Conservation (phyloP, 2,329 filamentous ascomycete species). For the Diplodia scrobiculata region DNA sequence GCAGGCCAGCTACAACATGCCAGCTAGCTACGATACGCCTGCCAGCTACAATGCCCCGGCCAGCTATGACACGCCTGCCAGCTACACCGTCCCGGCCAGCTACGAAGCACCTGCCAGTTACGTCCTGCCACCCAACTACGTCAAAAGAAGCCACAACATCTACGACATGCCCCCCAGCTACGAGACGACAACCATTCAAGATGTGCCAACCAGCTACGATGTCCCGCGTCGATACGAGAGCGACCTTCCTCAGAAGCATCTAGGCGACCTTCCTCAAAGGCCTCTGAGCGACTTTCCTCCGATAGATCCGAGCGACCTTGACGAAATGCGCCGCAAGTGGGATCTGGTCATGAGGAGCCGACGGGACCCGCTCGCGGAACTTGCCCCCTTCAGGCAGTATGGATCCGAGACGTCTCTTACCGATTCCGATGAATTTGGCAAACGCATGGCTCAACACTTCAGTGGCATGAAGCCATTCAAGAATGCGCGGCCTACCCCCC, state of each 20-base stretch:
- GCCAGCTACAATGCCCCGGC: background rate
- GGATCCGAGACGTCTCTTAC: background rate
- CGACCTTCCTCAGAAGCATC: too few relatives aligned
- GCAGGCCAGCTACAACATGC: background rate
- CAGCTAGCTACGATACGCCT: background rate
- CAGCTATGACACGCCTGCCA: background rate
- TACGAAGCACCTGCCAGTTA: background rate
- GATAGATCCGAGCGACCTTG: background rate
- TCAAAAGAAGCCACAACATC: too few relatives aligned
- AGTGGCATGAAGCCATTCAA: background rate
- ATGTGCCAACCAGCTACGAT: too few relatives aligned
- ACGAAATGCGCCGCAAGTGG: background rate
- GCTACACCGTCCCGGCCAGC: background rate
- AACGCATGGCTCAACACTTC: background rate
- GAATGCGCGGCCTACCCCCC: background rate
- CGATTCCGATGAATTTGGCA: background rate
- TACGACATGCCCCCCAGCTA: too few relatives aligned
- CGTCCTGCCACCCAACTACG: too few relatives aligned
- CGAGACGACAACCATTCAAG: too few relatives aligned
- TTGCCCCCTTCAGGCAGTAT: too few relatives aligned
- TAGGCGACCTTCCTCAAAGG: too few relatives aligned
- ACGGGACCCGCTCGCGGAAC: too few relatives aligned
- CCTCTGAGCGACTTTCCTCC: too few relatives aligned
- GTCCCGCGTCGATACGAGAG: too few relatives aligned
- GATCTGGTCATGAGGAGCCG: background rate